phyloP scores from a whole-genome alignment of 495 filamentous ascomycete genomes.

The Hapsidospora chrysogenum region DNA sequence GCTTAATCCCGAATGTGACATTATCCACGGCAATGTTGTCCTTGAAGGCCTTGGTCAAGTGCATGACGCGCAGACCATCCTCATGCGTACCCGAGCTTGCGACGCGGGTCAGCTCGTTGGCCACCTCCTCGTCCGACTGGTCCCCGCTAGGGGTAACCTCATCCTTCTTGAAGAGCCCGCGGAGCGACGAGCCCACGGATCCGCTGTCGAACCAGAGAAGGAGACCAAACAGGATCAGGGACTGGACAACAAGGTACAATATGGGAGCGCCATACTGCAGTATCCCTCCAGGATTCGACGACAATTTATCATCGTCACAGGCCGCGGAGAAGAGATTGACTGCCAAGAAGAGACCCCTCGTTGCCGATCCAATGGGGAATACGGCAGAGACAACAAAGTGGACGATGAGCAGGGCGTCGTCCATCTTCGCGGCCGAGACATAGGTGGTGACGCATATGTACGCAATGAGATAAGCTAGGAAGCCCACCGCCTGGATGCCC shows the following conservation, averaged over 20 bases:
- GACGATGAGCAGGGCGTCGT: slow-evolving; percentile 37
- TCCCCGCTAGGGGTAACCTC: slow-evolving; percentile 8
- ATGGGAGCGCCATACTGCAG: slow-evolving; percentile 65
- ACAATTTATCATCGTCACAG: slow-evolving; percentile 44
- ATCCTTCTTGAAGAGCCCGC: slow-evolving; percentile 19
- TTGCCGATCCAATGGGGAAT: slow-evolving; percentile 51
- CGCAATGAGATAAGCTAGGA: slow-evolving; percentile 63
- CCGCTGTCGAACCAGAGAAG: slow-evolving; percentile 61
- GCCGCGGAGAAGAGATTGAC: slow-evolving; percentile 63
- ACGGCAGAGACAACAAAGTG: slow-evolving; percentile 54
- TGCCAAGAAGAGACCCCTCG: slow-evolving; percentile 51
- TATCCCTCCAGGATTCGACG: slow-evolving; percentile 52
- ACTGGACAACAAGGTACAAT: slow-evolving; percentile 55
- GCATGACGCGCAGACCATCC: slow-evolving; percentile 57
- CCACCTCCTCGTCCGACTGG: slow-evolving; percentile 26
- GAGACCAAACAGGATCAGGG: slow-evolving; percentile 43
- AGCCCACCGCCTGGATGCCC: slow-evolving; percentile 52
- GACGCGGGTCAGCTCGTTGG: slow-evolving; percentile 26
- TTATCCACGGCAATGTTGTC: slow-evolving; percentile 59
- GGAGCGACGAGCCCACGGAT: slow-evolving; percentile 30
- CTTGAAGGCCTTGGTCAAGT: slow-evolving; percentile 63
- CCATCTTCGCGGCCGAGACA: slow-evolving; percentile 39
- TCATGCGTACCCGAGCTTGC: slow-evolving; percentile 23
- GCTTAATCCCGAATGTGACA: slow-evolving; percentile 61
- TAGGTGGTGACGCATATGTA: slow-evolving; percentile 56